Evolutionary conservation across 2,329 filamentous ascomycete genomes (phyloP), one percentile per base, ranked within the genome.

Genomic region (Thielaviopsis musarum): DNA sequence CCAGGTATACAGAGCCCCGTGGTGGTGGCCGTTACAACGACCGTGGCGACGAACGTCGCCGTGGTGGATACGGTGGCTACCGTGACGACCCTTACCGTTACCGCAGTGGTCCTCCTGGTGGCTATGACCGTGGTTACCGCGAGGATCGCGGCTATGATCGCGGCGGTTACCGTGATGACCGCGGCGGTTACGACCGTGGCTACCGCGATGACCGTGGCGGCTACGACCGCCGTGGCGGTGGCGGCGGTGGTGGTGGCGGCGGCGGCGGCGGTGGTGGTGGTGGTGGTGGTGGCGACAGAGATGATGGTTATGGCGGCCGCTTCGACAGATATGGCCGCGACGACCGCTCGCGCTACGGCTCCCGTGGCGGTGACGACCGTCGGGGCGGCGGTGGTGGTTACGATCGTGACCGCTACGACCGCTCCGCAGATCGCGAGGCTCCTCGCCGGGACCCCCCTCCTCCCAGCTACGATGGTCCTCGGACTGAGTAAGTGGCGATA

Each of bases 41-140:
- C 65, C 80, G 82, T 64, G 81, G 80, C 66, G 83, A 85, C 63
- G 82, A 85, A 62, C 80, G 83, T 67, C 79, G 82, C 64, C 77
- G 83, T 49, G 69, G 72, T 52, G 73, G 76, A 52, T 72, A 70
- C 49, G 72, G 74, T 59, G 72, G 70, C 54, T 70, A 77, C 57
- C 76, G 77, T 57, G 79, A 82, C 62, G 79, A 82, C 63, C 74
- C 76, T 55, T 81, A 82, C 70, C 77, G 78, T 64, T 79, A 79
- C 69, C 75, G 77, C 61, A 71, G 75, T 57, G 69, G 73, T 61
- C 73, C 75, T 57, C 74, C 77, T 62, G 72, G 76, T 57, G 69
- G 73, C 59, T 74, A 75, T 59, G 75, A 82, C 52, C 78, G 80
- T 64, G 74, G 78, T 62, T 75, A 77, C 60, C 60, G 60, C 63